These are phyloP conservation scores for Ustilago xerochloae DNA, from an alignment of 1,284 basidiomycete species.

Conservation along the genomic window DNA sequence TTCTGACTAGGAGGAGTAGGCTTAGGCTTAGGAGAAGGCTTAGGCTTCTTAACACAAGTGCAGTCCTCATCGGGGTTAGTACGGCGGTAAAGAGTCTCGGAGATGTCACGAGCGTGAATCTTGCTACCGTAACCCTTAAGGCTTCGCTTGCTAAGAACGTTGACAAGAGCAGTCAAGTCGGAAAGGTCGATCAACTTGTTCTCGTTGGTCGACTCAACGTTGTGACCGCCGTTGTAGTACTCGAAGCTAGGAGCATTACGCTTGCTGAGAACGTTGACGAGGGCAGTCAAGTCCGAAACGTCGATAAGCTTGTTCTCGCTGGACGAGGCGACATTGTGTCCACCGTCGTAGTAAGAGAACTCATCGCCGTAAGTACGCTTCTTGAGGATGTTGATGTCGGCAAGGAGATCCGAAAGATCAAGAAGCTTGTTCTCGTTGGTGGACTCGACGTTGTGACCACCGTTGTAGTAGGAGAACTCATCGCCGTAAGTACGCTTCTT, in stretches of 20 bases:
- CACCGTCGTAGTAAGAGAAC: constrained; percentile 33
- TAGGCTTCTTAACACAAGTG: constrained; percentile 48
- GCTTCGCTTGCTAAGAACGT: constrained; percentile 39
- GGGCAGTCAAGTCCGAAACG: constrained; percentile 29
- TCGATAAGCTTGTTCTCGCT: constrained; percentile 49
- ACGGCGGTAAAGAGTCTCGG: constrained; percentile 39
- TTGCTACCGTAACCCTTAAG: constrained; percentile 25
- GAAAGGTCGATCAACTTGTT: constrained; percentile 49
- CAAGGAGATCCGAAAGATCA: constrained; percentile 26
- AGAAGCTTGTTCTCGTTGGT: constrained; percentile 36
- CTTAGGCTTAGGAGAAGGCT: constrained; percentile 30
- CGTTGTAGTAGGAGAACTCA: constrained; percentile 21
- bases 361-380: constrained; percentile 15
- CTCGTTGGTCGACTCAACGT: constrained; percentile 39
- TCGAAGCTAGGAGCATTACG: constrained; percentile 12
- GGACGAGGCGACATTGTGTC: constrained; percentile 38
- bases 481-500: constrained; percentile 17
- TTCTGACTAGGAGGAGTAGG: not conserved
- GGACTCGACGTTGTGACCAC: constrained; percentile 30
- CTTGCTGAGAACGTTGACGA: constrained; percentile 36
- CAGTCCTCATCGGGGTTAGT: constrained; percentile 46
- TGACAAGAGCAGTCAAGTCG: constrained; percentile 40
- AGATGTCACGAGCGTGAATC: constrained; percentile 44
- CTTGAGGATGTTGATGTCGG: constrained; percentile 20
- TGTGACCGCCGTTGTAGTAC: constrained; percentile 44